Percentiles rank a stretch among this genome's conserved stretches.
Evolutionary conservation across 2,329 filamentous ascomycete genomes (phyloP).

Genomic region (Gnomoniopsis smithogilvyi): DNA sequence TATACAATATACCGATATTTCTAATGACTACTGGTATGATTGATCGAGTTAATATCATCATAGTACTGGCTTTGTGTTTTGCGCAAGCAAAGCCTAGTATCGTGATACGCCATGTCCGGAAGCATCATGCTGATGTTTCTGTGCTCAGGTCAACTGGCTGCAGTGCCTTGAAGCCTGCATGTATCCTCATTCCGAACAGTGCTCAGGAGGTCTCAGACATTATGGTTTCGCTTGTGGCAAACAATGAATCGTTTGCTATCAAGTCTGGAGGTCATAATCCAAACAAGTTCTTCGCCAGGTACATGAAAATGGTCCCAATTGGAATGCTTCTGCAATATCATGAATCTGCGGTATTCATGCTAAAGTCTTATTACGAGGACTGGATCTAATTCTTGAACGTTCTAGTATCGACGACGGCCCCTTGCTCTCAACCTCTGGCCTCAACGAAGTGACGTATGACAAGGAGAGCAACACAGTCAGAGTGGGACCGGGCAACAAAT

Average conservation of each 20-base stretch:
- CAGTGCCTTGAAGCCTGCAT: constrained; percentile 5
- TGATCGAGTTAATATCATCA: background rate
- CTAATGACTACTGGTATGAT: background rate
- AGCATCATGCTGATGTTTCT: background rate
- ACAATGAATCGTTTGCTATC: constrained; percentile 43
- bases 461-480: constrained; percentile 33
- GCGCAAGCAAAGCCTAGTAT: no score
- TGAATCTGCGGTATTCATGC: no score
- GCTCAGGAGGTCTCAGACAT: constrained; percentile 3
- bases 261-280: constrained; percentile 57
- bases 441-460: constrained; percentile 39
- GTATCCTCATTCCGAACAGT: background rate
- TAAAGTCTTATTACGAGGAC: background rate
- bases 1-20: background rate
- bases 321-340: no score
- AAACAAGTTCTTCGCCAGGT: constrained; percentile 44
- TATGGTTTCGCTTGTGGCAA: background rate
- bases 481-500: constrained; percentile 44
- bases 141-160: constrained; percentile 7
- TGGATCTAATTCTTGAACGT: background rate
- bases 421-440: constrained; percentile 44
- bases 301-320: no score
- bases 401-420: constrained; percentile 44
- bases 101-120: no score
- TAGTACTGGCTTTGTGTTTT: no score